Percentiles rank a stretch among this genome's conserved stretches.
Conservation (phyloP, 441 rosid genomes). For the Mallotus japonicus region DNA sequence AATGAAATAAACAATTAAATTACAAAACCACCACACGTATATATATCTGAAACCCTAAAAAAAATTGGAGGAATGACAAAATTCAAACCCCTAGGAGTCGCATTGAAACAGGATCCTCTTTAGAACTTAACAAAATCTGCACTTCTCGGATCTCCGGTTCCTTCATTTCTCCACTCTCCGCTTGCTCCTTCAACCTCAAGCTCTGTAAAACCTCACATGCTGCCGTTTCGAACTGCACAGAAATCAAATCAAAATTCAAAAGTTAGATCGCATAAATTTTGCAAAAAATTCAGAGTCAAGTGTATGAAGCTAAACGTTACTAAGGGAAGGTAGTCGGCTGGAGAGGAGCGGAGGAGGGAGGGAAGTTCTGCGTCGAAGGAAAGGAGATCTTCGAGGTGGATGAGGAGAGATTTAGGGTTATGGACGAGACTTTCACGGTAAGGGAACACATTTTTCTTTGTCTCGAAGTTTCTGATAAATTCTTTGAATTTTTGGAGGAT, state of each 20-base stretch:
- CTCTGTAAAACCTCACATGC: conserved; percentile 83
- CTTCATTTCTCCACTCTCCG: conserved; percentile 79
- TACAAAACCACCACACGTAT: not conserved
- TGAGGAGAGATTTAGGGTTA: conserved; percentile 60
- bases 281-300: too few species aligned
- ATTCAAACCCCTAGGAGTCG: conserved; percentile 69
- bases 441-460: conserved; percentile 62
- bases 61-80: not conserved
- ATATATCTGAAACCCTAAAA: not conserved
- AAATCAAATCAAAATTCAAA: not conserved
- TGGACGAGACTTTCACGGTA: conserved; percentile 79
- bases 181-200: conserved; percentile 70
- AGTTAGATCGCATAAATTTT: not conserved
- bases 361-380: conserved; percentile 85
- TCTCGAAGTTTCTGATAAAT: conserved; percentile 74
- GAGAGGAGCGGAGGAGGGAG: conserved; percentile 69
- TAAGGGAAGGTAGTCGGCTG: conserved; percentile 74
- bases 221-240: conserved; percentile 73
- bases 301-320: conserved; percentile 27
- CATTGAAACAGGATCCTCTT: conserved; percentile 82
- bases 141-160: conserved; percentile 66
- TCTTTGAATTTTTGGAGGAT: conserved; percentile 76
- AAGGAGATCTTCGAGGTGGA: conserved; percentile 79
- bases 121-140: conserved; percentile 77
- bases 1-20: not conserved